A percentile compares a stretch with the other conserved stretches of the same genome.
phyloP scores from a whole-genome alignment of 2,329 filamentous ascomycete genomes.

The Calonectria honghensis region DNA sequence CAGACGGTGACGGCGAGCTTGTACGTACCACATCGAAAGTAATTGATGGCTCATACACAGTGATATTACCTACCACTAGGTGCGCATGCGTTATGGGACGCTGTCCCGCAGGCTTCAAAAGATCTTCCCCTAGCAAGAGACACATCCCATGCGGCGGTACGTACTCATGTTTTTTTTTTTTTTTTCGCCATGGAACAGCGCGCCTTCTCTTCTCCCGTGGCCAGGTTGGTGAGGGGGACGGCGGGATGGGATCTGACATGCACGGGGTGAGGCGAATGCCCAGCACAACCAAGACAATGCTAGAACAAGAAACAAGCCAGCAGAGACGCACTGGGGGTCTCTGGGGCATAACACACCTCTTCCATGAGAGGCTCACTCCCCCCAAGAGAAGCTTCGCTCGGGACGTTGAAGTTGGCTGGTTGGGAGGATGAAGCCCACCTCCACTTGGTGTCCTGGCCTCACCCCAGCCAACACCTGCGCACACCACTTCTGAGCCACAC shows the following conservation, averaged over 20 bases:
- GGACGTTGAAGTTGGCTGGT: conserved; percentile 44
- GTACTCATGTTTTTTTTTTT: not conserved
- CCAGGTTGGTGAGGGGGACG: conserved; percentile 21
- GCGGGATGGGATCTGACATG: conserved; percentile 15
- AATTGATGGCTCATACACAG: conserved; percentile 16
- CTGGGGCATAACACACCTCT: conserved; percentile 14
- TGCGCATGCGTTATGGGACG: conserved; percentile 19
- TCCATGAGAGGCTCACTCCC: conserved; percentile 24
- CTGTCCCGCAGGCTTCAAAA: conserved; percentile 21
- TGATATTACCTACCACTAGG: conserved; percentile 27
- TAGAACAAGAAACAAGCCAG: not conserved
- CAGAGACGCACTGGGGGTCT: conserved; percentile 10
- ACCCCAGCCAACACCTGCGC: conserved; percentile 46
- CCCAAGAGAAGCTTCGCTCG: conserved; percentile 9
- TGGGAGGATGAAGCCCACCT: conserved; percentile 38
- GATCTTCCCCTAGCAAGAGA: conserved; percentile 10
- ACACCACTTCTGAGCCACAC: conserved; percentile 44
- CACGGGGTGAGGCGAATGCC: conserved; percentile 23
- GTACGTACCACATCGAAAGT: conserved; percentile 12
- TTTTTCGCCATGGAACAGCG: conserved; percentile 1
- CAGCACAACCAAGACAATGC: conserved; percentile 22
- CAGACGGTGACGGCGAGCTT: conserved; percentile 19
- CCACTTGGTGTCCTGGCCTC: conserved; percentile 47
- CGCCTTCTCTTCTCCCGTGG: not conserved
- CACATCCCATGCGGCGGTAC: not conserved